phyloP scores from a whole-genome alignment of 1,284 basidiomycete species.

The Sphagnurus paluster region DNA sequence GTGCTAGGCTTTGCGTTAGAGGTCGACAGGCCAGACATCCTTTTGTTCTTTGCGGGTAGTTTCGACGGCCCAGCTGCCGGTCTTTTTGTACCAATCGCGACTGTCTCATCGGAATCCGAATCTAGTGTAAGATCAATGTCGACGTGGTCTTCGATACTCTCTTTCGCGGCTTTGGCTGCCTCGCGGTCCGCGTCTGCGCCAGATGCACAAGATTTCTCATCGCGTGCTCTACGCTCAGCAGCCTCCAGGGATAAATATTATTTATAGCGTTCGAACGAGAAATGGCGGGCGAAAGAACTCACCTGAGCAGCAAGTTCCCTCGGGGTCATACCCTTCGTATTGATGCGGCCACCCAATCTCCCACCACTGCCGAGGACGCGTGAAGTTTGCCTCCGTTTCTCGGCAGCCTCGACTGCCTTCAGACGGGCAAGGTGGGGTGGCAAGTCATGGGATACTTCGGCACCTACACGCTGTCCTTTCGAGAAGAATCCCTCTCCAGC shows the following conservation, averaged over 20 bases:
- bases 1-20: conserved; percentile 8
- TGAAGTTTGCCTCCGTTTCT: conserved; percentile 57
- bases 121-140: conserved; percentile 60
- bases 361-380: conserved; percentile 55
- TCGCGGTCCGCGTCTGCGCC: conserved; percentile 62
- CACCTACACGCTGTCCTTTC: conserved; percentile 65
- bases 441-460: conserved; percentile 59
- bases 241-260: conserved; percentile 49
- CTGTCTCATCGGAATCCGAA: conserved; percentile 35
- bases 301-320: conserved; percentile 79
- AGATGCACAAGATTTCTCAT: conserved; percentile 73
- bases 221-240: conserved; percentile 71
- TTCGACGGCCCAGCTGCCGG: conserved; percentile 24
- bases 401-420: conserved; percentile 75
- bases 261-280: not conserved
- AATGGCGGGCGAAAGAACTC: not conserved
- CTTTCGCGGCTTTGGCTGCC: conserved; percentile 64
- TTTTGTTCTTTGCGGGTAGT: conserved; percentile 14
- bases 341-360: conserved; percentile 41
- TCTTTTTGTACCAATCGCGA: conserved; percentile 20
- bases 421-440: conserved; percentile 62
- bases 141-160: conserved; percentile 64
- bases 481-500: conserved; percentile 82
- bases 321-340: conserved; percentile 48
- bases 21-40: conserved; percentile 3